phyloP scores from a whole-genome alignment of 306 rosid species.

The Gillenia trifoliata region DNA sequence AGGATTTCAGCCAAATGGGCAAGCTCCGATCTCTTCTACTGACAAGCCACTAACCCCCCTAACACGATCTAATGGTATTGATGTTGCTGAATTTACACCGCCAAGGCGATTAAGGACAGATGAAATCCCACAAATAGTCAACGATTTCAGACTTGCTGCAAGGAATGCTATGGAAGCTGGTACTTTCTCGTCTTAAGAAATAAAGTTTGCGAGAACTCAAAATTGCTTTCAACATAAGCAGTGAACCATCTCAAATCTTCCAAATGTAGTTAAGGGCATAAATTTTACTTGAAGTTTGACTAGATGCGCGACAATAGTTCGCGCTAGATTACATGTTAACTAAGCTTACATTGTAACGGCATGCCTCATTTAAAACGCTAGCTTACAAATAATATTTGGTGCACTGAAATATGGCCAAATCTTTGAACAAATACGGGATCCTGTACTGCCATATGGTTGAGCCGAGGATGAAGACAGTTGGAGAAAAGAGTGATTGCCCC shows the following conservation, averaged over 20 bases:
- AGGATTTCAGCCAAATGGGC: conserved; percentile 52
- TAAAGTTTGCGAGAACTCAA: neutral
- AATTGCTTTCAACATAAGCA: neutral
- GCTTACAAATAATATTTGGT: too few relatives aligned
- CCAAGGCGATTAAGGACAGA: conserved; percentile 52
- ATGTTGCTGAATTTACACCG: conserved; percentile 34
- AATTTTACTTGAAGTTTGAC: too few relatives aligned
- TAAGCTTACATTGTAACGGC: too few relatives aligned
- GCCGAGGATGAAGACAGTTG: conserved; percentile 51
- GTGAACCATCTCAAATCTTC: too few relatives aligned
- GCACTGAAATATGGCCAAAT: conserved; percentile 13
- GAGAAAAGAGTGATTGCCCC: conserved; percentile 13
- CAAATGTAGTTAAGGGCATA: too few relatives aligned
- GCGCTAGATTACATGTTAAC: too few relatives aligned
- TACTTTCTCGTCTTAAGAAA: conserved; percentile 9
- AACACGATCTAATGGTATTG: conserved; percentile 23
- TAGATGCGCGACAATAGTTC: too few relatives aligned
- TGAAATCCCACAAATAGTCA: conserved; percentile 54
- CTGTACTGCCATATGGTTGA: conserved; percentile 57
- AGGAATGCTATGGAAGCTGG: conserved; percentile 76
- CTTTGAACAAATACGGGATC: conserved; percentile 8
- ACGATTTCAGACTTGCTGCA: conserved; percentile 57
- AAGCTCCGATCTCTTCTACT: conserved; percentile 51
- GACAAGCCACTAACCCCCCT: neutral
- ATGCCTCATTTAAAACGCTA: too few relatives aligned